Evolutionary conservation across 495 filamentous ascomycete genomes (phyloP), one percentile per base, ranked within the genome.

Genomic region (Lophiotrema nucula): DNA sequence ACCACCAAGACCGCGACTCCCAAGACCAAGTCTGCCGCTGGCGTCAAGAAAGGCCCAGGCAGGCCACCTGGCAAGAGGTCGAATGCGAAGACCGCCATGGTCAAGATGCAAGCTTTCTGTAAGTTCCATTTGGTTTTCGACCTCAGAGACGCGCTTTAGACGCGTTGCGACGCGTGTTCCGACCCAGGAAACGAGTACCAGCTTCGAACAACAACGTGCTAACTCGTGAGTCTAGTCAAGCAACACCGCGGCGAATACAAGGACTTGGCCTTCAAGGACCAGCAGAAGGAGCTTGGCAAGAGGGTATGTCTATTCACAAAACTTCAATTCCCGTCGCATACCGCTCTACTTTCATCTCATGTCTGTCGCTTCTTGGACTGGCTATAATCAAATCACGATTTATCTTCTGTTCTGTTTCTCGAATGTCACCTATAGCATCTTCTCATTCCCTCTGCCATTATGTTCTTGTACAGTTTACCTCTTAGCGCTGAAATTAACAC

Each of bases 211-310:
- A 10, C 15, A 45, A 10, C 15, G n/a, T n/a, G 13, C 31, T 47
- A 44, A 53, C 39, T 33, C 49, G 24, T 23, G 18, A 23, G 22
- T 46, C 19, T 41, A 63, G 60, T 63, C 60, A 63, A 58, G 33
- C 33, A 57, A 24, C 45, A 63, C 26, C 60, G 60, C 24, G 15
- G 25, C 19, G 42, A 63, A 41, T 63, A 33, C 53, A 57, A 57
- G 41, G 33, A 48, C 48, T 28, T 63, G 15, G 37, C 35, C 1
- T 63, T 63, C 60, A 58, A 58, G 27, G 60, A 63, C 4, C 60
- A 63, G 53, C 60, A 63, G 47, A 63, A 63, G 45, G 53, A 57
- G 47, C 46, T 63, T 4, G 60, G 60, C 15, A 49, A 51, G 39
- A 28, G 47, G 52, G 60, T 63, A 58, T 23, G 53, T 53, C 12